Conservation (phyloP, 2,329 filamentous ascomycete species). For the Akanthomyces uredinophilus region DNA sequence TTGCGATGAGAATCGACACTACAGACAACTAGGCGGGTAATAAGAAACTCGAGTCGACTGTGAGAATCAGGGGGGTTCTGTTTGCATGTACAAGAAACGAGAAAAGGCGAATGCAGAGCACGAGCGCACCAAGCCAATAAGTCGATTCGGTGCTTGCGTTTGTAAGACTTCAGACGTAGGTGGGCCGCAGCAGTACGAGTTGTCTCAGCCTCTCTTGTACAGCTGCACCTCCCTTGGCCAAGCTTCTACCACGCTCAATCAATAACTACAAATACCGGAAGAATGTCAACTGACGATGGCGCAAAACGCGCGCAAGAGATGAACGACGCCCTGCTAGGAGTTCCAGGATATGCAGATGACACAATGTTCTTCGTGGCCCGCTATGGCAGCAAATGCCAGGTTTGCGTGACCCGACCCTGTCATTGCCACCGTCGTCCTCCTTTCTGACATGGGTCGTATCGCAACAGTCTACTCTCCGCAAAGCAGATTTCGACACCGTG, state of each 20-base stretch:
- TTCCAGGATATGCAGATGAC: slow-evolving; percentile 27
- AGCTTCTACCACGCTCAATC: not conserved
- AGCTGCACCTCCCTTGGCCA: not conserved
- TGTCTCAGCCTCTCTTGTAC: slow-evolving; percentile 1
- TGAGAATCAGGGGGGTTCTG: not conserved
- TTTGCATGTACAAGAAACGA: not conserved
- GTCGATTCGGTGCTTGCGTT: not conserved
- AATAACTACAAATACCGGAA: not conserved
- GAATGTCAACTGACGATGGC: slow-evolving; percentile 16
- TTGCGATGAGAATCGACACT: not conserved
- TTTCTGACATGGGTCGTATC: not conserved
- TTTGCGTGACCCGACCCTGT: slow-evolving; percentile 12
- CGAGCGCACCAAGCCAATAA: not conserved
- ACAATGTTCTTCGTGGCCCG: slow-evolving; percentile 27
- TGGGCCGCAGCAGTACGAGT: not conserved
- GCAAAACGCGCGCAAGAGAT: slow-evolving; percentile 24
- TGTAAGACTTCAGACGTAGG: not conserved
- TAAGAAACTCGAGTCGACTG: not conserved
- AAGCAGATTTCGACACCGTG: slow-evolving; percentile 24
- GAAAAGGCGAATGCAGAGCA: not conserved
- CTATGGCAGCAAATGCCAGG: slow-evolving; percentile 23
- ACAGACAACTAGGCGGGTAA: not conserved
- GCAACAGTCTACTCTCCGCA: slow-evolving; percentile 20
- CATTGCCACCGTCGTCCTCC: not conserved
- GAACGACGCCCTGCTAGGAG: slow-evolving; percentile 22